Evolutionary conservation across 2,329 filamentous ascomycete genomes (phyloP).

Genomic region (Arachnopeziza araneosa): DNA sequence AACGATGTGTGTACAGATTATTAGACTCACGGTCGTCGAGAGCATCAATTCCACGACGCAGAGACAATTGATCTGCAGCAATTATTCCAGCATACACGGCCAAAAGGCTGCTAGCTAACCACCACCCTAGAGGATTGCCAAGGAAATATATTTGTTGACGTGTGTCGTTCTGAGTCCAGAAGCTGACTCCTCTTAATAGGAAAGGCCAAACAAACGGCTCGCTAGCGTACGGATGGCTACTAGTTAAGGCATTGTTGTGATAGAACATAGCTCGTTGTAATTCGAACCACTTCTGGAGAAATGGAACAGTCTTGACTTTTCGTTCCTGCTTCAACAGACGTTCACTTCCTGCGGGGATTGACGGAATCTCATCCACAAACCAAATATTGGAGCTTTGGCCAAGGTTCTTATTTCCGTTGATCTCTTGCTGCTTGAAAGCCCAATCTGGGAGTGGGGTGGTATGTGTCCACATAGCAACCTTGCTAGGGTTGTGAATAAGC

Average conservation of each 20-base stretch:
- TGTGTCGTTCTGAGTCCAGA: conserved; percentile 97
- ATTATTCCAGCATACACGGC: conserved; percentile 92
- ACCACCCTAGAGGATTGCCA: conserved; percentile 95
- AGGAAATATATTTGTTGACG: conserved; percentile 98
- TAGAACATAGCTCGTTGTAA: conserved; percentile 98
- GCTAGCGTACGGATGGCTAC: conserved; percentile 92
- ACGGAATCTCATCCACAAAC: conserved; percentile 89
- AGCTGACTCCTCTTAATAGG: conserved; percentile 92
- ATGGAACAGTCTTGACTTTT: conserved; percentile 77
- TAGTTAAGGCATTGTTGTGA: conserved; percentile 97
- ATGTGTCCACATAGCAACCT: conserved; percentile 99
- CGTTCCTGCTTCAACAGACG: conserved; percentile 71
- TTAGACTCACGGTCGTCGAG: conserved; percentile 78
- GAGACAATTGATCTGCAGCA: conserved; percentile 85
- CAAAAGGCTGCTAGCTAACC: conserved; percentile 85
- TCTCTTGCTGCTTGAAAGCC: conserved; percentile 95
- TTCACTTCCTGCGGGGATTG: conserved; percentile 60
- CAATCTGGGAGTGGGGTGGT: conserved; percentile 92
- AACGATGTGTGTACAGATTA: not conserved
- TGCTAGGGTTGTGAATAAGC: conserved; percentile 87
- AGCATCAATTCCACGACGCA: conserved; percentile 88
- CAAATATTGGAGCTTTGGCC: conserved; percentile 87
- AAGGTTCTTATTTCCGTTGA: conserved; percentile 98
- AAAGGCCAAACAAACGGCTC: conserved; percentile 98
- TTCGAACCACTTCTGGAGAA: conserved; percentile 92